Evolutionary conservation across 176 grass and related monocot species (phyloP).

Genomic region (Oryza rufipogon): DNA sequence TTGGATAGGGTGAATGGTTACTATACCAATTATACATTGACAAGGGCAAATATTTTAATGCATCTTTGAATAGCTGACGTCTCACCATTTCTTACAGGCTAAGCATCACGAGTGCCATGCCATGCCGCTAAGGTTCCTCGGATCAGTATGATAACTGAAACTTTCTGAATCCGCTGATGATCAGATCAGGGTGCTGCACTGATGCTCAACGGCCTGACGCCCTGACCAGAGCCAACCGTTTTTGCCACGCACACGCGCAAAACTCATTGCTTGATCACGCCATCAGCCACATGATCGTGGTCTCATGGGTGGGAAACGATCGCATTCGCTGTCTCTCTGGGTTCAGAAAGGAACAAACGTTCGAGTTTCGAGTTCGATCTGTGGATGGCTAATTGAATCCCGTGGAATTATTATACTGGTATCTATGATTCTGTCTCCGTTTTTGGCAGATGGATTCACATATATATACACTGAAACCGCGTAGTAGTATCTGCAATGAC

Average conservation of each 20-base stretch:
- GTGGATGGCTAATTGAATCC: too few relatives aligned
- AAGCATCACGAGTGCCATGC: neutral
- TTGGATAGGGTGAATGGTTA: too few relatives aligned
- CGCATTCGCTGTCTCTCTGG: neutral
- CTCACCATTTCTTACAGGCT: neutral
- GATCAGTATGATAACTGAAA: neutral
- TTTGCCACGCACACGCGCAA: neutral
- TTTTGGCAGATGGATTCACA: neutral
- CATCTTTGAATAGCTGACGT: neutral
- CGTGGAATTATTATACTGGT: too few relatives aligned
- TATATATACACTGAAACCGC: neutral
- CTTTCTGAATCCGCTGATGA: slow-evolving; percentile 1
- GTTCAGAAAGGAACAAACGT: neutral
- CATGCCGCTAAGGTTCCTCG: neutral
- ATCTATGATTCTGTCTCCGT: too few relatives aligned
- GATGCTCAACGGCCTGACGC: neutral
- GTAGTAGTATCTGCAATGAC: neutral
- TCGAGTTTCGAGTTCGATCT: neutral
- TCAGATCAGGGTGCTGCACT: neutral
- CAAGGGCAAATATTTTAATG: neutral
- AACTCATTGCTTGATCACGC: neutral
- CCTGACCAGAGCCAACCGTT: neutral
- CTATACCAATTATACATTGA: too few relatives aligned
- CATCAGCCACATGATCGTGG: neutral
- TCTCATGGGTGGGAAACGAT: neutral